Percentiles rank a stretch among this genome's conserved stretches.
Conservation (phyloP, 2,329 filamentous ascomycete species). For the Geoglossum cookeanum region DNA sequence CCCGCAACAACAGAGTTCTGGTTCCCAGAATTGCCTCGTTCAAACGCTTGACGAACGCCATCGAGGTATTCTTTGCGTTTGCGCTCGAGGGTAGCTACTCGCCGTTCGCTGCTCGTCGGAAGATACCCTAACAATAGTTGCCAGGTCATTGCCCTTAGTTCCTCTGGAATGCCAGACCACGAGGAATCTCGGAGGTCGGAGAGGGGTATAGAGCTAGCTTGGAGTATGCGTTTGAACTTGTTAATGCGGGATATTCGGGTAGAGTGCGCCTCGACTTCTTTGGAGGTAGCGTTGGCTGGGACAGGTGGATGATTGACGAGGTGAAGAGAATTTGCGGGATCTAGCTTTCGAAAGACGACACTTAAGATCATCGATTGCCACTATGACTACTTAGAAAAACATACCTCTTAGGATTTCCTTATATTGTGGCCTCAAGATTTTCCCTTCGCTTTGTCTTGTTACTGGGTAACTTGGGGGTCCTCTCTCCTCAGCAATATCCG, state of each 20-base stretch:
- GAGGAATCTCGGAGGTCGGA: slow-evolving; percentile 67
- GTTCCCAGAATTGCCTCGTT: slow-evolving; percentile 28
- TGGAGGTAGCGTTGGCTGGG: slow-evolving; percentile 53
- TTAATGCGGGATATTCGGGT: slow-evolving; percentile 87
- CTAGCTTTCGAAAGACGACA: slow-evolving; percentile 17
- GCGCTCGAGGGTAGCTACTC: slow-evolving; percentile 74
- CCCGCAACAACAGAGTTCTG: slow-evolving; percentile 21
- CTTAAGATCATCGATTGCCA: slow-evolving; percentile 1
- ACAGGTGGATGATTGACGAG: slow-evolving; percentile 74
- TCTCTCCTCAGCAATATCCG: slow-evolving; percentile 83
- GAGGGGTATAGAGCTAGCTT: slow-evolving; percentile 75
- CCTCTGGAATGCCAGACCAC: slow-evolving; percentile 87
- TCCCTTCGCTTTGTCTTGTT: slow-evolving; percentile 76
- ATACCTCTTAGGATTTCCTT: slow-evolving; percentile 74
- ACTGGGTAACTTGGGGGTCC: slow-evolving; percentile 68
- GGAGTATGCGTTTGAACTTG: slow-evolving; percentile 92
- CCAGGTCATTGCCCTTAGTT: slow-evolving; percentile 98
- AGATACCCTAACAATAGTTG: slow-evolving; percentile 87
- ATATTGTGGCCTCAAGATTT: slow-evolving; percentile 91
- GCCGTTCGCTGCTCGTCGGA: slow-evolving; percentile 85
- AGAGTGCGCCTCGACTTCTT: slow-evolving; percentile 71
- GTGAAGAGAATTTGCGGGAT: slow-evolving; percentile 84
- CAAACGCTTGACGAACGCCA: slow-evolving; percentile 54
- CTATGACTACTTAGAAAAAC: slow-evolving; percentile 1
- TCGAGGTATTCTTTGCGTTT: slow-evolving; percentile 96